Base-by-base conservation (phyloP, 169 alveolate genomes). In the Eimeria zaria region DNA sequence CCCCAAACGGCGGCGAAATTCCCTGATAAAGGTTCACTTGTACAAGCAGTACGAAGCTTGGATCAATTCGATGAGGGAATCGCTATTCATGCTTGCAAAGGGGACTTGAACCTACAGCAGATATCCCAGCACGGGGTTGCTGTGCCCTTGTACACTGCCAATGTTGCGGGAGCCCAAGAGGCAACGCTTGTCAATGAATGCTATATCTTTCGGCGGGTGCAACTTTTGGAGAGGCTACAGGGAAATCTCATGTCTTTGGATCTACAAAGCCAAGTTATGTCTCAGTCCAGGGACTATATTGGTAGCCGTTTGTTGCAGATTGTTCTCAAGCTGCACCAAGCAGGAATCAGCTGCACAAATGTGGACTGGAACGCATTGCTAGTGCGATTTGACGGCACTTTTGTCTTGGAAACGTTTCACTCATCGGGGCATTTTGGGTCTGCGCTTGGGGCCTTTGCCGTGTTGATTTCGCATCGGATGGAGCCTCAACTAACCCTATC, bases 401-500 rank as follows among this genome's bases (percentile, higher is more conserved):
- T 73, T 41, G 84, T 36, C n/a, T 14, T 73, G 84, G 53, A 41
- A 36, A 33, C 58, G 14, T 73, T 73, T 73, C 84, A 41, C 24
- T 73, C 84, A 36, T 73, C 84, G 20, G 51, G 58, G 30, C 53
- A 30, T 41, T 73, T 73, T 41, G 84, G 84, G 55, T 73, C 58
- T 18, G 22, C 84, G 18, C 53, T 39, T 55, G 84, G 84, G n/a
- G 58, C 55, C 4, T 73, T 73, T 36, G 84, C 84, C 2, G 84
- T 41, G 14, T 39, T 39, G 18, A 73, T 39, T 73, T 55, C 53
- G 36, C 58, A 73, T 39, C 36, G 84, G 14, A 20, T 41, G 48
- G 84, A 73, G 84, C 84, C 84, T 36, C 84, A 73, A 41, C 84
- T 73, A 33, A 55, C 53, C 30, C 51, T 73, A 36, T 73, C 84